Base-by-base conservation (phyloP, 352 stramenopile genomes). In the Halophytophthora polymorphica region DNA sequence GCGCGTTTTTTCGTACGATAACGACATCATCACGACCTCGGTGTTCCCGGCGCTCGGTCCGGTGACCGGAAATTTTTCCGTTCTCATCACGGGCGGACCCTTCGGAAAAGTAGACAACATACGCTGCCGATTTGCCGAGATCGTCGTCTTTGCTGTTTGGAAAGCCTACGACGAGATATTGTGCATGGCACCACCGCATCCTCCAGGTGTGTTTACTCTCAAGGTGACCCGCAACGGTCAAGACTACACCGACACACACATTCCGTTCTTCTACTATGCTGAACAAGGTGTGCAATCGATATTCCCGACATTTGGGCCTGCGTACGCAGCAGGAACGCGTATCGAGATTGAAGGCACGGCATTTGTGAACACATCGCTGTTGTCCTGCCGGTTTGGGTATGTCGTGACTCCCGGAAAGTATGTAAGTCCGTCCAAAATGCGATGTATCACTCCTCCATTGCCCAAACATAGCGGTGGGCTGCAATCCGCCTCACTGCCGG, bases 161-260 rank as follows among this genome's bases (percentile, higher is more conserved):
- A 41, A 77, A 3, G 87, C 71, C 47, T 73, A 67, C 36, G 79
- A 83, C 33, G 70, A 86, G 62, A 72, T 98, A 13, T 49, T 66
- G 29, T 98, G 64, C 38, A 75, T 69, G 19, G 83, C 89, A n/a
- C 89, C 86, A 19, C 68, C 75, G 0, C 74, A 95, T 33, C 31
- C 48, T 2, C 45, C 74, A 0, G 92, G 92, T 0, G 56, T 87
- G 0, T 90, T 96, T 39, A 63, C 73, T 2, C 64, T 98, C 0
- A 64, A 95, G 53, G 74, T 98, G 23, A 89, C 88, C 18, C 58
- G 86, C 37, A 98, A 98, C 60, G 87, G 81, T 25, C 92, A 98
- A 62, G 90, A 98, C 57, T 98, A 95, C 56, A 84, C 77, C 0
- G 56, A 83, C 37, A 76, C 64, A 1, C 54, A 57, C 0, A 39